phyloP scores from a whole-genome alignment of 495 filamentous ascomycete genomes.

The Penicillium lagena region DNA sequence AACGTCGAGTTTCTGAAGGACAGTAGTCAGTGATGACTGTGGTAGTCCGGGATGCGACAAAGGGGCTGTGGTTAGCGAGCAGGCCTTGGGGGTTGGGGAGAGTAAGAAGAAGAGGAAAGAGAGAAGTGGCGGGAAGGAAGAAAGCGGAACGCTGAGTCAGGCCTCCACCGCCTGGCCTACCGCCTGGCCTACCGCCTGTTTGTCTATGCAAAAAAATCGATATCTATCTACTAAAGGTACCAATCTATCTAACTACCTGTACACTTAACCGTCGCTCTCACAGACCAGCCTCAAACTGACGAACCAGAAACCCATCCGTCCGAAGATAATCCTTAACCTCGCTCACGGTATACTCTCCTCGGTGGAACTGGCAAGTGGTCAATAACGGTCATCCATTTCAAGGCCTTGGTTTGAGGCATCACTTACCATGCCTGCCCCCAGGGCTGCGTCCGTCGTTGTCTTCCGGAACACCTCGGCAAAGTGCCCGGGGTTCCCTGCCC shows the following conservation, averaged over 20 bases:
- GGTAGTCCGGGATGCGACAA: too few species aligned
- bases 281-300: constrained; percentile 57
- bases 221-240: neutral
- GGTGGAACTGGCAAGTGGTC: constrained; percentile 62
- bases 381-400: neutral
- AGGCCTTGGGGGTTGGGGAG: neutral
- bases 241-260: too few species aligned
- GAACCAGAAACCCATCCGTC: constrained; percentile 64
- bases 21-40: too few species aligned
- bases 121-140: constrained; percentile 13
- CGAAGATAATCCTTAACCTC: constrained; percentile 84
- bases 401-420: neutral
- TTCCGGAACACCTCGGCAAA: constrained; percentile 85
- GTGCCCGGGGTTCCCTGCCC: constrained; percentile 82
- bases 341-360: constrained; percentile 87
- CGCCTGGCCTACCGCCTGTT: neutral
- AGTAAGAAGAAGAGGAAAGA: constrained; percentile 7
- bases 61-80: too few species aligned
- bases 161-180: constrained; percentile 10
- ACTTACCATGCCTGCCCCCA: constrained; percentile 89
- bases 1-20: too few species aligned
- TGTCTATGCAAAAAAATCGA: neutral
- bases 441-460: constrained; percentile 83
- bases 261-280: constrained; percentile 5
- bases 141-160: constrained; percentile 1